A percentile compares a stretch with the other conserved stretches of the same genome.
Evolutionary conservation across 192 early-diverging fungal genomes (phyloP).

Genomic region (Coemansia sp.): DNA sequence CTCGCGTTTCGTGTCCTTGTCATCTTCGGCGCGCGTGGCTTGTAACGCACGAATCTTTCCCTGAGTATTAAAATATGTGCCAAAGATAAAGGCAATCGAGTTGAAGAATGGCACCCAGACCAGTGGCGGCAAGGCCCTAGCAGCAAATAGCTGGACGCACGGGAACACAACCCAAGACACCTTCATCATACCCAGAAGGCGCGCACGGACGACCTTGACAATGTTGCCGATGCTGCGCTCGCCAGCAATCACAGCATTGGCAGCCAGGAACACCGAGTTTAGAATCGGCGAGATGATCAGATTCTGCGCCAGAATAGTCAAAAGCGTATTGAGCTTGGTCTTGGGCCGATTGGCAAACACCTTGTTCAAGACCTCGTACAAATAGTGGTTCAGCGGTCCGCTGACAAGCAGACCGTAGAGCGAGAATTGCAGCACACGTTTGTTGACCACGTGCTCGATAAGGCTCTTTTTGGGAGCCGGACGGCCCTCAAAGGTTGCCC

Average conservation of each 20-base stretch:
- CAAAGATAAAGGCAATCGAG: constrained; percentile 74
- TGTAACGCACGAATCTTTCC: constrained; percentile 64
- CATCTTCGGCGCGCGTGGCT: constrained; percentile 43
- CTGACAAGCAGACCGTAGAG: constrained; percentile 78
- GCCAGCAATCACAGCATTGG: constrained; percentile 82
- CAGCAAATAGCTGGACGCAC: constrained; percentile 72
- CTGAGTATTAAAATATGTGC: constrained; percentile 73
- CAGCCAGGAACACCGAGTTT: constrained; percentile 82
- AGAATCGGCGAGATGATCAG: constrained; percentile 83
- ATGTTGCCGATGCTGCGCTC: constrained; percentile 59
- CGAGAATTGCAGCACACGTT: constrained; percentile 76
- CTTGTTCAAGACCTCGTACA: constrained; percentile 76
- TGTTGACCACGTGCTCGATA: constrained; percentile 54
- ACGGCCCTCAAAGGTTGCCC: constrained; percentile 38
- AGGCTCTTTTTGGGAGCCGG: constrained; percentile 22
- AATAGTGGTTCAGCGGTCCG: constrained; percentile 79
- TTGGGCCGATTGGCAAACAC: constrained; percentile 69
- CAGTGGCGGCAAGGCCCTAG: constrained; percentile 72
- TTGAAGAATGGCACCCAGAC: constrained; percentile 94
- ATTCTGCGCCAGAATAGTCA: constrained; percentile 73
- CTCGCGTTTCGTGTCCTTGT: constrained; percentile 41
- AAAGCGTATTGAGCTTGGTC: constrained; percentile 63
- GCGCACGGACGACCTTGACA: constrained; percentile 56
- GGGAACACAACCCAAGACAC: constrained; percentile 84
- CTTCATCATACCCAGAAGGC: constrained; percentile 76